Conservation (phyloP, 1,284 basidiomycete genomes). For the Moesziomyces antarcticus region DNA sequence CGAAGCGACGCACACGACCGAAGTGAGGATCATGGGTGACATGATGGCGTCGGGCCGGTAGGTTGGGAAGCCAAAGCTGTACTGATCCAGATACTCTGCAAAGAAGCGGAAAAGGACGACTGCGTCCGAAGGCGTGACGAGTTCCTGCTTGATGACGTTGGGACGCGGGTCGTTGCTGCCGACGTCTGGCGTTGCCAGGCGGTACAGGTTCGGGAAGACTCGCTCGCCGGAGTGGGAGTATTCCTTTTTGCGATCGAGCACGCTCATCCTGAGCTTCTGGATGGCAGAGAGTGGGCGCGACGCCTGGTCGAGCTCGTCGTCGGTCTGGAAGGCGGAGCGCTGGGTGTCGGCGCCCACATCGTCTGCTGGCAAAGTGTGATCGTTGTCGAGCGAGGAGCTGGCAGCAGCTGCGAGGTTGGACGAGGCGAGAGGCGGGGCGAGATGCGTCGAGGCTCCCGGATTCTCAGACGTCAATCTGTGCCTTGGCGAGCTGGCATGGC, state of each 20-base stretch:
- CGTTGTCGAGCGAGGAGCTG: constrained; percentile 1
- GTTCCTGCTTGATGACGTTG: constrained; percentile 40
- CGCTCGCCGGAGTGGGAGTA: constrained; percentile 16
- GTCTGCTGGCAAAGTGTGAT: constrained; percentile 12
- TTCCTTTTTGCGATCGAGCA: constrained; percentile 35
- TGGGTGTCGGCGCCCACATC: constrained; percentile 3
- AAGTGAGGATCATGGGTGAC: constrained; percentile 39
- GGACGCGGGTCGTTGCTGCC: constrained; percentile 37
- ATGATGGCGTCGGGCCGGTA: constrained; percentile 42
- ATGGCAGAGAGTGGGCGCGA: constrained; percentile 27
- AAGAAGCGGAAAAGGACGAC: constrained; percentile 40
- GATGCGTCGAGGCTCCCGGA: not conserved
- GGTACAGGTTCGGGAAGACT: constrained; percentile 35
- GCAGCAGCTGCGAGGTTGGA: not conserved
- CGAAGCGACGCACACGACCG: constrained; percentile 27
- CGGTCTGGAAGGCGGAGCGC: constrained; percentile 17
- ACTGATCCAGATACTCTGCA: constrained; percentile 41
- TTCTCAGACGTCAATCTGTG: not conserved
- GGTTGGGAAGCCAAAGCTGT: constrained; percentile 38
- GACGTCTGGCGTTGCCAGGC: constrained; percentile 24
- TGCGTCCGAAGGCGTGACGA: constrained; percentile 26
- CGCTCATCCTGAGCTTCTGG: constrained; percentile 38
- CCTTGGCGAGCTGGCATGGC: constrained; percentile 10
- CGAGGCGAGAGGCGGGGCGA: not conserved
- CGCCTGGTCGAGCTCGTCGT: constrained; percentile 30